Conservation (phyloP, 768 basidiomycete genomes). For the Neoboletus subvelutipes region DNA sequence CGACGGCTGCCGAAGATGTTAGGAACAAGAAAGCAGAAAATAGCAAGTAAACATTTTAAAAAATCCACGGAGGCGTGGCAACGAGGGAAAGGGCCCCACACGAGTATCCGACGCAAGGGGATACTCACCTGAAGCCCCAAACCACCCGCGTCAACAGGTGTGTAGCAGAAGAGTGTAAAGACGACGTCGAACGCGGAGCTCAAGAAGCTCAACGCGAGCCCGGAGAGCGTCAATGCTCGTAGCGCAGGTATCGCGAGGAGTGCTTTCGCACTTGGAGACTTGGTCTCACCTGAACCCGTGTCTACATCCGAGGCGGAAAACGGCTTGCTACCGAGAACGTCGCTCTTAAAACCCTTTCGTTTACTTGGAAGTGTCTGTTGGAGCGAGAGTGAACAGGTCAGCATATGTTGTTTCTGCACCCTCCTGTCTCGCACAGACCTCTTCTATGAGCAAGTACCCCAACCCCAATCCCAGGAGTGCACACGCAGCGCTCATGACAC, state of each 20-base stretch:
- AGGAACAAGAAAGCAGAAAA: conserved; percentile 16
- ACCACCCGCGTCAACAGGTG: conserved; percentile 52
- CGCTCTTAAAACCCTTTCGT: too few species aligned
- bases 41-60: not conserved
- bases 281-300: not conserved
- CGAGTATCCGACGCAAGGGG: not conserved
- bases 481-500: conserved; percentile 1
- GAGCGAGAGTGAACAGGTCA: not conserved
- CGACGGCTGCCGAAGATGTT: conserved; percentile 36
- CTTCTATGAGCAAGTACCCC: not conserved
- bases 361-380: too few species aligned
- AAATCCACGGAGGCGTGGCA: not conserved
- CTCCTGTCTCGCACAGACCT: conserved; percentile 3
- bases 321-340: not conserved
- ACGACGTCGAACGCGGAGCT: conserved; percentile 58
- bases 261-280: conserved; percentile 27
- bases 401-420: not conserved
- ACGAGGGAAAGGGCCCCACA: not conserved
- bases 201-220: conserved; percentile 48
- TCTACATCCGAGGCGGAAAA: not conserved
- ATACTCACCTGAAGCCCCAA: conserved; percentile 48
- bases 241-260: conserved; percentile 50
- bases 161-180: conserved; percentile 63
- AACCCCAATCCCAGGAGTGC: not conserved
- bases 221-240: conserved; percentile 48